Base-by-base conservation (phyloP, 352 stramenopile species). In the Globisporangium abappressorium region DNA sequence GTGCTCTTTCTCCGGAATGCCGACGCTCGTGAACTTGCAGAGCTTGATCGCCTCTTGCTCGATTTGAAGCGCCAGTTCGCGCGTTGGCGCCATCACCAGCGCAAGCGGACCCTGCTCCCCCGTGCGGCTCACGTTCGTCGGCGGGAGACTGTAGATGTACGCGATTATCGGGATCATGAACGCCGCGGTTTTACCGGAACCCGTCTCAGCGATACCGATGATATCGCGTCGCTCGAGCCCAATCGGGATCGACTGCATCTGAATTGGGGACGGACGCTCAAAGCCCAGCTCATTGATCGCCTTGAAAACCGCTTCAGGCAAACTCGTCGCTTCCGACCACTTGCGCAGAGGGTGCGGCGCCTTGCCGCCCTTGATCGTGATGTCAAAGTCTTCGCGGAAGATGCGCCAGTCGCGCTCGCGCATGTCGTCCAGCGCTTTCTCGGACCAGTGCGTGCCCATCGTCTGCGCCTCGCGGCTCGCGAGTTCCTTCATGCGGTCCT, bases 351-450 rank as follows among this genome's bases (percentile, higher is more conserved):
- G 97, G 43, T 98, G 87, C 30, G 97, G 95, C 28, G 94, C 95
- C 56, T 77, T 75, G 4, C 89, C 89, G 30, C 90, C 90, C 34
- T 92, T 91, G 28, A 99, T 91, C 4, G 92, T 91, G 72, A 99
- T 99, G 72, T 99, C 97, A 74, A 98, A 99, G 78, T 99, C 98
- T 77, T 99, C 98, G 26, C 97, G 89, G 74, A 99, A 98, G 71
- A 99, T 99, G 66, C 98, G 89, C 98, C 98, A 99, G 87, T 99
- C 98, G 22, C 98, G 91, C 49, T 94, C 78, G 36, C 93, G 98
- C 97, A 99, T 99, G 9, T 97, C 89, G 24, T 77, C 75, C 30
- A 99, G 74, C 47, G 81, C 71, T 81, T 99, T 99, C 61, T 99
- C 96, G 20, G 84, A 96, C 89, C 97, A 98, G 72, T 98, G 95